These are phyloP conservation scores for Postia placenta DNA, from an alignment of 768 basidiomycete genomes.

Conservation along the genomic window DNA sequence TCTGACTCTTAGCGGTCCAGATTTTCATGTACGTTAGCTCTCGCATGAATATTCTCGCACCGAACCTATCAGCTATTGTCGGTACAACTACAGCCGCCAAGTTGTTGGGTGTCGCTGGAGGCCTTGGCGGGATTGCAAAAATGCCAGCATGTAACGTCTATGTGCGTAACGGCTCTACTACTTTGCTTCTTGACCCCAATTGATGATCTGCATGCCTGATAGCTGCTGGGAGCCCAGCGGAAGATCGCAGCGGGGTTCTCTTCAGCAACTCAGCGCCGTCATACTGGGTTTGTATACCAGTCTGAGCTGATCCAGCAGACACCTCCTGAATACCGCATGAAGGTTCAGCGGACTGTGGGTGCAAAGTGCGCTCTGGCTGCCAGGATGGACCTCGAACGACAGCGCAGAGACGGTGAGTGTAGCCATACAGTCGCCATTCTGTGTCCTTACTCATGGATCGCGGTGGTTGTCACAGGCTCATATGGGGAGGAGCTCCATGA, in stretches of 20 bases:
- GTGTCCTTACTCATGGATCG: not conserved
- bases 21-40: slow-evolving; percentile 99
- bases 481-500: slow-evolving; percentile 78
- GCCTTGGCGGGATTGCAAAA: slow-evolving; percentile 82
- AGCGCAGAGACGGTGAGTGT: slow-evolving; percentile 66
- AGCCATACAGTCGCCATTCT: not conserved
- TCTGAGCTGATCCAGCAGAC: slow-evolving; percentile 82
- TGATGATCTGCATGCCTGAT: not conserved
- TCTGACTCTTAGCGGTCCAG: slow-evolving; percentile 31
- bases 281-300: slow-evolving; percentile 97
- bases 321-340: slow-evolving; percentile 85
- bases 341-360: slow-evolving; percentile 88
- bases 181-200: not conserved
- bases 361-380: slow-evolving; percentile 89
- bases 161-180: slow-evolving; percentile 51
- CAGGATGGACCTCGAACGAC: slow-evolving; percentile 89
- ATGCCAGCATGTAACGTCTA: slow-evolving; percentile 96
- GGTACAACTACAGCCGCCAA: slow-evolving; percentile 99
- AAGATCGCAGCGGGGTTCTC: slow-evolving; percentile 94
- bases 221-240: slow-evolving; percentile 92
- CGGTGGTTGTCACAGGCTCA: slow-evolving; percentile 45
- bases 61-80: slow-evolving; percentile 97
- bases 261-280: slow-evolving; percentile 76
- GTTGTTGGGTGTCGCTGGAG: slow-evolving; percentile 94
- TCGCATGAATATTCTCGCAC: slow-evolving; percentile 96